These are phyloP conservation scores for Saksenaea oblongispora DNA, from an alignment of 371 early-diverging fungal genomes.

Conservation along the genomic window DNA sequence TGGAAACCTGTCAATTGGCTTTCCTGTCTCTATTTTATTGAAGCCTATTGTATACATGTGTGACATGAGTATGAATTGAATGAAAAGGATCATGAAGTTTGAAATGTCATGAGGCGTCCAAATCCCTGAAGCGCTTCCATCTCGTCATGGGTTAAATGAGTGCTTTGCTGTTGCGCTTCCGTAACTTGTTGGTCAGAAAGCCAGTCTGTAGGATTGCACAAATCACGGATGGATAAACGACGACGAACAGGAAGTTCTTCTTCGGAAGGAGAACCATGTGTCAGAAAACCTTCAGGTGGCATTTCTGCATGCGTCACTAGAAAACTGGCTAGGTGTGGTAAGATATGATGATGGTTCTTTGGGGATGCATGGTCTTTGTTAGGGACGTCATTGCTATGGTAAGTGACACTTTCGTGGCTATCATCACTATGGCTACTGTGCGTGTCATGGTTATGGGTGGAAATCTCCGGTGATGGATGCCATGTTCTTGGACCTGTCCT, in stretches of 20 bases:
- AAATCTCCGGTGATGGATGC: background rate
- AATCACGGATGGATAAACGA: slow-evolving; percentile 39
- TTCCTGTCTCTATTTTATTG: too few relatives aligned
- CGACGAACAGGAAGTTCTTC: slow-evolving; percentile 14
- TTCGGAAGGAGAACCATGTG: slow-evolving; percentile 6
- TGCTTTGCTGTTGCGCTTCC: slow-evolving; percentile 19
- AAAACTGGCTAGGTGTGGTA: slow-evolving; percentile 40
- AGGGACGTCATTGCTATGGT: background rate
- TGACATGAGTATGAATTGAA: background rate
- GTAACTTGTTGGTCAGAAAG: background rate
- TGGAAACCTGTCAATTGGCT: too few relatives aligned
- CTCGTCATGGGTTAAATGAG: slow-evolving; percentile 44
- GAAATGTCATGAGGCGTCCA: slow-evolving; percentile 12
- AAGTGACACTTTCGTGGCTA: slow-evolving; percentile 5
- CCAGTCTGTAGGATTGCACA: slow-evolving; percentile 43
- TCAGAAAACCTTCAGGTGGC: slow-evolving; percentile 37
- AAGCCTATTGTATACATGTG: too few relatives aligned
- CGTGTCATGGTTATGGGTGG: slow-evolving; percentile 53
- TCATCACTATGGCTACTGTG: slow-evolving; percentile 83
- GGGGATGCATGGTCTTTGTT: background rate
- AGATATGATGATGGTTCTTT: slow-evolving; percentile 13
- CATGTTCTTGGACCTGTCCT: background rate
- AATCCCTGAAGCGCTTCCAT: slow-evolving; percentile 47
- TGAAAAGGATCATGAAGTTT: background rate
- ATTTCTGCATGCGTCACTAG: slow-evolving; percentile 36